Percentiles rank a stretch among this genome's conserved stretches.
phyloP scores from a whole-genome alignment of 371 early-diverging fungal genomes.

The Mortierella sp. region DNA sequence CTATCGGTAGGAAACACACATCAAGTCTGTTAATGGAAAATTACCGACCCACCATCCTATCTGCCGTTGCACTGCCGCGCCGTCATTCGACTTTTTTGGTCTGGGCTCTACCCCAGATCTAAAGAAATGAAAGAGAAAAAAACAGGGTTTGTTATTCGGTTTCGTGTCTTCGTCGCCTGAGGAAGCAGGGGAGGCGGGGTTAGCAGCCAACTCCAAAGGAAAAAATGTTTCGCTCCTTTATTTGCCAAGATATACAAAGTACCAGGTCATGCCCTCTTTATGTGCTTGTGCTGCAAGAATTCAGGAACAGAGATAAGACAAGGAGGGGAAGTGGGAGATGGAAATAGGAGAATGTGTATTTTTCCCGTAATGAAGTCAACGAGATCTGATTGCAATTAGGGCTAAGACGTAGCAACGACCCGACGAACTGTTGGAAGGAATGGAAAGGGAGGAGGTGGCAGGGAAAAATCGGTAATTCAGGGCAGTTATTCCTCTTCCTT shows the following conservation, averaged over 20 bases:
- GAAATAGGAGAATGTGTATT: not conserved
- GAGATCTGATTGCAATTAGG: not conserved
- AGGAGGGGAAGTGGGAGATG: not conserved
- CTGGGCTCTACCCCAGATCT: conserved; percentile 2
- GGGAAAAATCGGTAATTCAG: not conserved
- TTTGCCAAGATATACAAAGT: not conserved
- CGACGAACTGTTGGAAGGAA: conserved; percentile 1
- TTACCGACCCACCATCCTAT: not conserved
- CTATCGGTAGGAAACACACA: not conserved
- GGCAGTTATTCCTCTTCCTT: not conserved
- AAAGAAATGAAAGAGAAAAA: not conserved
- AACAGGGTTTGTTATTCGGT: not conserved
- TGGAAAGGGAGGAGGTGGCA: not conserved
- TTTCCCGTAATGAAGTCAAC: not conserved
- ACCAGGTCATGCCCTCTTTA: not conserved
- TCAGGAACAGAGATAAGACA: not conserved
- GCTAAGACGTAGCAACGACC: not conserved
- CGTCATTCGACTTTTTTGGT: not conserved
- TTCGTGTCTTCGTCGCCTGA: not conserved
- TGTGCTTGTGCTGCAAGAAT: not conserved
- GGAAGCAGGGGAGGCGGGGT: not conserved
- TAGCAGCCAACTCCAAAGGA: not conserved
- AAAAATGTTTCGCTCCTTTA: not conserved
- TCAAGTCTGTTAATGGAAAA: not conserved
- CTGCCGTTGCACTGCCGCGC: not conserved